These are phyloP conservation scores for Phytophthora vignae DNA, from an alignment of 352 stramenopile genomes.

Conservation along the genomic window DNA sequence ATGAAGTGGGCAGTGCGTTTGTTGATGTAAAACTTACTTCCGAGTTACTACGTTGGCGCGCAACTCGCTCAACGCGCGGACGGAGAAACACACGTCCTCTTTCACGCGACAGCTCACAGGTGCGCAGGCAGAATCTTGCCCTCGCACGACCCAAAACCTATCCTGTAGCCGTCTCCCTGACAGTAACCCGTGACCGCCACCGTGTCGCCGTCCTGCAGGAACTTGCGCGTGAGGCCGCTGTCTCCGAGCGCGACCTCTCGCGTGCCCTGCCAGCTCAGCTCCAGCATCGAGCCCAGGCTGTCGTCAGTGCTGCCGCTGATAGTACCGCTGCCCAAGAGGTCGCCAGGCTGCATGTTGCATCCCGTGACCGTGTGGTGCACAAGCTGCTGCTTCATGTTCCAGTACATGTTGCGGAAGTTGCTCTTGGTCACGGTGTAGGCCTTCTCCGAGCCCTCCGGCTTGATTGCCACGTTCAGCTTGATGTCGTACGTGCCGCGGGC, in stretches of 20 bases:
- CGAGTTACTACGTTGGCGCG: background rate
- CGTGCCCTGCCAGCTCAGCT: slow-evolving; percentile 96
- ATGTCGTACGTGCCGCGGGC: slow-evolving; percentile 90
- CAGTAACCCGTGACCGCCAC: slow-evolving; percentile 95
- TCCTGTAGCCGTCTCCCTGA: slow-evolving; percentile 90
- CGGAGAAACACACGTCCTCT: background rate
- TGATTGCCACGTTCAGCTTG: slow-evolving; percentile 78
- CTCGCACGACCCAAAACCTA: slow-evolving; percentile 96
- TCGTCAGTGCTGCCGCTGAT: slow-evolving; percentile 93
- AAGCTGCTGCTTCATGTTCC: slow-evolving; percentile 97
- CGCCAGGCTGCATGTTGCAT: slow-evolving; percentile 96
- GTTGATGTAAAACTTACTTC: slow-evolving; percentile 1
- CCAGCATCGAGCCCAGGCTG: slow-evolving; percentile 95
- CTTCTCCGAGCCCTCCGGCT: slow-evolving; percentile 64
- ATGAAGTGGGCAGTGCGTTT: slow-evolving; percentile 2
- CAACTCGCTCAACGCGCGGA: slow-evolving; percentile 1
- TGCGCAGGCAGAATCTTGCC: slow-evolving; percentile 92
- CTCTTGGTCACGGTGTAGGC: slow-evolving; percentile 87
- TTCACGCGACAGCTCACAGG: slow-evolving; percentile 42
- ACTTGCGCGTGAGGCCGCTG: slow-evolving; percentile 89
- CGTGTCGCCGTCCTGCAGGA: slow-evolving; percentile 95
- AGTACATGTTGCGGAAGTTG: slow-evolving; percentile 98
- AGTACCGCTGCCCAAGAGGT: slow-evolving; percentile 95
- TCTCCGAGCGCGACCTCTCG: slow-evolving; percentile 79
- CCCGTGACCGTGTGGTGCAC: slow-evolving; percentile 97